Conservation (phyloP, 139 green algal genomes). For the Chlorella sorokiniana region DNA sequence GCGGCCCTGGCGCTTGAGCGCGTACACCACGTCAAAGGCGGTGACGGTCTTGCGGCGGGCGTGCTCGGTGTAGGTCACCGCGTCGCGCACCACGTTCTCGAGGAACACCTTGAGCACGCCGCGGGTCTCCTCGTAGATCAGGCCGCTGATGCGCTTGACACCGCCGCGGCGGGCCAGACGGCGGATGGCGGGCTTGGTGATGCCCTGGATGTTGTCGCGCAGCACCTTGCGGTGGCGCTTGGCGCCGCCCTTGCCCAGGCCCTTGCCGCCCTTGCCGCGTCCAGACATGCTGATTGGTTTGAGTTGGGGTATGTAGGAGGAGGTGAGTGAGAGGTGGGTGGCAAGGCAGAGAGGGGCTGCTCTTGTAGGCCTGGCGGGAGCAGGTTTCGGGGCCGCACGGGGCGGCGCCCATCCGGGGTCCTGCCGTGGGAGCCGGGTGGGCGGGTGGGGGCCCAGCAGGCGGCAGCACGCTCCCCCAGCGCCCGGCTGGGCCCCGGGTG, state of each 20-base stretch:
- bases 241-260: slow-evolving; percentile 89
- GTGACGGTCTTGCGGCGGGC: slow-evolving; percentile 95
- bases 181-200: slow-evolving; percentile 87
- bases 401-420: background rate
- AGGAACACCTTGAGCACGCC: slow-evolving; percentile 79
- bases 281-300: slow-evolving; percentile 75
- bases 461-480: background rate
- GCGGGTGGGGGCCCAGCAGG: too few relatives aligned
- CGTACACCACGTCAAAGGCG: slow-evolving; percentile 95
- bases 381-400: background rate
- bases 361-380: background rate
- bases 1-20: slow-evolving; percentile 95
- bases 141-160: slow-evolving; percentile 87
- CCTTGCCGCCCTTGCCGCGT: slow-evolving; percentile 94
- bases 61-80: slow-evolving; percentile 61
- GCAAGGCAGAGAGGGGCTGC: background rate
- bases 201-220: slow-evolving; percentile 67
- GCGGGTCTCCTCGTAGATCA: slow-evolving; percentile 91
- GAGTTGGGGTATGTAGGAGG: background rate
- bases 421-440: too few relatives aligned
- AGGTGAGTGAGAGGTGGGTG: background rate
- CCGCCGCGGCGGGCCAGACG: slow-evolving; percentile 79
- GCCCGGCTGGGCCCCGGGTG: background rate
- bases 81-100: slow-evolving; percentile 50
- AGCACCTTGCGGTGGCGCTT: slow-evolving; percentile 93